Evolutionary conservation across 2,329 filamentous ascomycete genomes (phyloP).

Genomic region (Fusarium nygamai): DNA sequence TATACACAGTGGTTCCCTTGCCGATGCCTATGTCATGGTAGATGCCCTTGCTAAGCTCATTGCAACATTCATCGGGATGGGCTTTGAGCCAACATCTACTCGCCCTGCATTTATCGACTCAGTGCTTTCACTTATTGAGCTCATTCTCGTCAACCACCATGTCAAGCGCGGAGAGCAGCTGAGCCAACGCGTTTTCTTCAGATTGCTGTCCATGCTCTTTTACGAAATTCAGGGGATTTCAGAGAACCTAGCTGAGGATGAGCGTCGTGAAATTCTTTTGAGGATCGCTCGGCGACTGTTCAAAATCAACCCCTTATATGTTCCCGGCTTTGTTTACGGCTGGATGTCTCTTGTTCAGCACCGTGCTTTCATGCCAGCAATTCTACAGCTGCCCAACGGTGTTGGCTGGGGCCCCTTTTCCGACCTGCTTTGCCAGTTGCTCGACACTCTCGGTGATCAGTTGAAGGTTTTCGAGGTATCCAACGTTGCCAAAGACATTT

Average conservation of each 20-base stretch:
- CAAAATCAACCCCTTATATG: conserved; percentile 77
- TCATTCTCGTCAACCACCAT: conserved; percentile 88
- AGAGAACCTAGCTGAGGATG: conserved; percentile 67
- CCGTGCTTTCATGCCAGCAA: conserved; percentile 81
- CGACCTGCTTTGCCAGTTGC: conserved; percentile 76
- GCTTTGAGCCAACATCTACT: conserved; percentile 69
- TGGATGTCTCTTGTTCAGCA: conserved; percentile 89
- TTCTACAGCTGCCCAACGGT: conserved; percentile 75
- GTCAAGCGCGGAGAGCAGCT: conserved; percentile 82
- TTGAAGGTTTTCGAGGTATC: conserved; percentile 78
- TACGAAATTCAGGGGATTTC: conserved; percentile 74
- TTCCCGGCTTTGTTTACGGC: conserved; percentile 84
- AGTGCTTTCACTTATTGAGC: conserved; percentile 77
- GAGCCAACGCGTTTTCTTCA: conserved; percentile 90
- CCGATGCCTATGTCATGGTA: conserved; percentile 67
- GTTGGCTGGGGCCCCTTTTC: conserved; percentile 81
- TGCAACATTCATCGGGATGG: conserved; percentile 77
- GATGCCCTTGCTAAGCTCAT: conserved; percentile 88
- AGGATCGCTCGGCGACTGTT: conserved; percentile 77
- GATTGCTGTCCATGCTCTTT: conserved; percentile 84
- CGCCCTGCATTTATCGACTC: conserved; percentile 81
- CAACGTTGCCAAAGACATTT: conserved; percentile 80
- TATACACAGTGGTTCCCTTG: conserved; percentile 67
- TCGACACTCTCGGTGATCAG: conserved; percentile 80
- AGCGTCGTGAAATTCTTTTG: conserved; percentile 75